Percentiles rank a stretch among this genome's conserved stretches.
Conservation (phyloP, 2,329 filamentous ascomycete species). For the Neocatenulostroma microsporum region DNA sequence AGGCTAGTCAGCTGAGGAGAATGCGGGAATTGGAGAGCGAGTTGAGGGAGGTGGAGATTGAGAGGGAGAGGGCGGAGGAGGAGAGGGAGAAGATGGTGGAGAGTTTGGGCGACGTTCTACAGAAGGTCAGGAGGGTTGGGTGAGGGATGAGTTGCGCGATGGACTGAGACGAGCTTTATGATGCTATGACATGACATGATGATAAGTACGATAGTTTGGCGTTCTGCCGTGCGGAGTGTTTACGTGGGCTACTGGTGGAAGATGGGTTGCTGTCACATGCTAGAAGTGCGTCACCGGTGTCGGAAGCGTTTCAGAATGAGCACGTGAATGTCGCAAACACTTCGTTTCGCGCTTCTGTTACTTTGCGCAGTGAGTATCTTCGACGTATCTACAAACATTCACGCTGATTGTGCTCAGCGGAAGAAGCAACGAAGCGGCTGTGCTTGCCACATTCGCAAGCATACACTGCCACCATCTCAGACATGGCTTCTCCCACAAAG, state of each 20-base stretch:
- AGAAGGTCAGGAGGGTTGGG: constrained; percentile 30
- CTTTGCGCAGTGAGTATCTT: no score
- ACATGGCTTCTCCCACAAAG: not conserved
- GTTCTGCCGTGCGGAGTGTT: not conserved
- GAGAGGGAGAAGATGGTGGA: constrained; percentile 37
- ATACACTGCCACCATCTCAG: not conserved
- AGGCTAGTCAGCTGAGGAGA: constrained; percentile 63
- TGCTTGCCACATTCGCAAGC: no score
- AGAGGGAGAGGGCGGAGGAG: constrained; percentile 33
- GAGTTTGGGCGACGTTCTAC: constrained; percentile 42
- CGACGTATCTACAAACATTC: no score
- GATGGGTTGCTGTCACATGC: not conserved
- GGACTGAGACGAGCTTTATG: not conserved
- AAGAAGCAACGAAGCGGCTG: no score
- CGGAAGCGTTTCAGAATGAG: not conserved
- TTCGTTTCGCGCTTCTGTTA: no score
- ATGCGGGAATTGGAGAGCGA: constrained; percentile 40
- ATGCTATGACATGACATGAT: not conserved
- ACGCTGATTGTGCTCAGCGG: no score
- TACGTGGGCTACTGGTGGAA: not conserved
- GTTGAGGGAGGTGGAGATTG: constrained; percentile 35
- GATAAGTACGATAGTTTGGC: not conserved
- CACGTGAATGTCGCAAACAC: no score
- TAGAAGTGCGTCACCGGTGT: not conserved
- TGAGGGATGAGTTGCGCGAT: constrained; percentile 10